phyloP scores from a whole-genome alignment of 441 rosid genomes.

The Gossypium trilobum region DNA sequence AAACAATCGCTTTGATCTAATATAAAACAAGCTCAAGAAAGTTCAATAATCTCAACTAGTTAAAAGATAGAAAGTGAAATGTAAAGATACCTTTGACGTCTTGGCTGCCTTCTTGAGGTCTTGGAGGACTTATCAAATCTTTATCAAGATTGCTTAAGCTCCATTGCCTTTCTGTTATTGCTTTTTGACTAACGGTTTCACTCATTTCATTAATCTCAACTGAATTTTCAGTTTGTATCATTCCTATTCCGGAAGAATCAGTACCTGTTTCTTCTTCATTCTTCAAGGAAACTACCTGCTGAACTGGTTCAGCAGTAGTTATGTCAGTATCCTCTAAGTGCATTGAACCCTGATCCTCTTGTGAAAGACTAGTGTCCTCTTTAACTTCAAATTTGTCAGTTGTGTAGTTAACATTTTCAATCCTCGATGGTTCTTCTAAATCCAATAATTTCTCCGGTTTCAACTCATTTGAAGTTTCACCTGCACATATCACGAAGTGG shows the following conservation, averaged over 20 bases:
- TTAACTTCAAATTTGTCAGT: not conserved
- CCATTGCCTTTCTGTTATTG: not conserved
- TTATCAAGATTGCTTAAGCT: not conserved
- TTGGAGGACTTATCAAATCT: not conserved
- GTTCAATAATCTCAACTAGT: not conserved
- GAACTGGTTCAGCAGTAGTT: not conserved
- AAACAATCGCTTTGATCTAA: not conserved
- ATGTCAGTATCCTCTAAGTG: constrained; percentile 1
- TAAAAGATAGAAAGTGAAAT: not conserved
- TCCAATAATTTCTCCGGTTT: not conserved
- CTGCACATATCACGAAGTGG: constrained; percentile 3
- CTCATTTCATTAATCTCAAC: constrained; percentile 1
- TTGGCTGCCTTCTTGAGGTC: not conserved
- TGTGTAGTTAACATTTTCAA: not conserved
- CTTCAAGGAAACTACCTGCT: constrained; percentile 2
- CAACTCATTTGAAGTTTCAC: constrained; percentile 12
- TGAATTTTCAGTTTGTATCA: constrained; percentile 1
- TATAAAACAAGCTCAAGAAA: not conserved
- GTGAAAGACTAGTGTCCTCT: not conserved
- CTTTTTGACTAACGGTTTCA: not conserved
- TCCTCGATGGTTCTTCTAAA: not conserved
- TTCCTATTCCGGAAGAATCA: not conserved
- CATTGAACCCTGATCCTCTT: not conserved
- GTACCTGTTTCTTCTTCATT: not conserved
- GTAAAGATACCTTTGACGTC: not conserved